Evolutionary conservation across 2,329 filamentous ascomycete genomes (phyloP), one percentile per base, ranked within the genome.

Genomic region (Calonectria fujianensis): DNA sequence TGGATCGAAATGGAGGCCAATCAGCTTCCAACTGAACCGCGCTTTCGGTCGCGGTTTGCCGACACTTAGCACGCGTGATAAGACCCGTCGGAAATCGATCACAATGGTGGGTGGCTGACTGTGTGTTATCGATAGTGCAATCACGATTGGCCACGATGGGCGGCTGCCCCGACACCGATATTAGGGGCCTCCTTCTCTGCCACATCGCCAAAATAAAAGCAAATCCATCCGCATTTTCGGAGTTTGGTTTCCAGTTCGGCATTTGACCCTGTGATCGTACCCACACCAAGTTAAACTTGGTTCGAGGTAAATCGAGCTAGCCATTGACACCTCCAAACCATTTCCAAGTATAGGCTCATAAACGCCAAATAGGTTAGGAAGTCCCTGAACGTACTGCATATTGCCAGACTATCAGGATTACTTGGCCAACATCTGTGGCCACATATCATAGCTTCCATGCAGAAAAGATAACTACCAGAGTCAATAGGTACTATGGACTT

Each of bases 1-100:
- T 8, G 35, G 32, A 41, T 63, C n/a, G 57, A 41, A 29, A 29
- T 13, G 14, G 7, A 57, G 52, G 20, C 52, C 52, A 57, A 57
- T 57, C 52, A 57, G 13, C 5, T 59, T 39, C n/a, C 32, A 59
- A 39, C 7, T 37, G 10, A 3, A 13, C 54, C 52, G 31, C 31
- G 18, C 31, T 57, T 57, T 57, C 52, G 52, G 52, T 32, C 52
- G 8, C 18, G n/a, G 31, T 32, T 57, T 57, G 52, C 52, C 52
- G 52, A 35, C 16, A 14, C 31, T 32, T 57, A 4, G 20, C n/a
- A 24, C 24, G 20, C 20, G 10, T 48, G 45, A 48, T 48, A 48
- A 48, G 45, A 4, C n/a, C 9, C n/a, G 45, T 48, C 45, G 45
- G n/a, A 24, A 48, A 48, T 48, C 11, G 8, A 24, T 24, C 11